These are phyloP conservation scores for Podila verticillata DNA, from an alignment of 192 early-diverging fungal genomes.

Conservation along the genomic window DNA sequence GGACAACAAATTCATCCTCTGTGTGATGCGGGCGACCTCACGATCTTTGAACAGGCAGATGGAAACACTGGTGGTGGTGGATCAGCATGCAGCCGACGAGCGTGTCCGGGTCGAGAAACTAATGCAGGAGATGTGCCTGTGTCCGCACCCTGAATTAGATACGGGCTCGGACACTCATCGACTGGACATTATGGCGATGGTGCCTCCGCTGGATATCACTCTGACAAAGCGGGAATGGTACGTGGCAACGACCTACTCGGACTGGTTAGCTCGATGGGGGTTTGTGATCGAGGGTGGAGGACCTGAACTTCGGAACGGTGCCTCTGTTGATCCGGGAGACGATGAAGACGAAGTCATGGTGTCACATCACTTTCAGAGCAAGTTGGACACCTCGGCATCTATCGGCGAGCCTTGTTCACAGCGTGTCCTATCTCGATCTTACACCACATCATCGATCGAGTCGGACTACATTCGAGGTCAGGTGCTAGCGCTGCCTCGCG, in stretches of 20 bases:
- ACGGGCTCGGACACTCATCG: background rate
- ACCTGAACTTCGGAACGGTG: no score
- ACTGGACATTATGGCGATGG: constrained; percentile 53
- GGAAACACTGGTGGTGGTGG: constrained; percentile 63
- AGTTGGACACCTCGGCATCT: background rate
- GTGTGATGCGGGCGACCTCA: constrained; percentile 21
- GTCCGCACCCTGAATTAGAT: background rate
- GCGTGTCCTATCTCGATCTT: no score
- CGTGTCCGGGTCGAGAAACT: constrained; percentile 72
- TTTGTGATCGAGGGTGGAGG: constrained; percentile 27
- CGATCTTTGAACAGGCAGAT: background rate
- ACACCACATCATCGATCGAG: background rate
- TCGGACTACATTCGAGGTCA: constrained; percentile 32
- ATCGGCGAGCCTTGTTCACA: background rate
- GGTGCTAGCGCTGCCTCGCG: constrained; percentile 58
- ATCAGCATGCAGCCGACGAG: constrained; percentile 88
- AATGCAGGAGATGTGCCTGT: constrained; percentile 43
- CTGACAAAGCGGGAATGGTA: constrained; percentile 52
- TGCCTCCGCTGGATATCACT: constrained; percentile 54
- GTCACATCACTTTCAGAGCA: constrained; percentile 35
- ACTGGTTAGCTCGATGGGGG: constrained; percentile 58
- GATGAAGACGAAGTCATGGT: constrained; percentile 1
- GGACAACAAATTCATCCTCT: constrained; percentile 74
- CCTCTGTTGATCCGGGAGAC: background rate
- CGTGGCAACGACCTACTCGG: constrained; percentile 19